These are phyloP conservation scores for Blastocystis sp. DNA, from an alignment of 352 stramenopile genomes.

Conservation along the genomic window DNA sequence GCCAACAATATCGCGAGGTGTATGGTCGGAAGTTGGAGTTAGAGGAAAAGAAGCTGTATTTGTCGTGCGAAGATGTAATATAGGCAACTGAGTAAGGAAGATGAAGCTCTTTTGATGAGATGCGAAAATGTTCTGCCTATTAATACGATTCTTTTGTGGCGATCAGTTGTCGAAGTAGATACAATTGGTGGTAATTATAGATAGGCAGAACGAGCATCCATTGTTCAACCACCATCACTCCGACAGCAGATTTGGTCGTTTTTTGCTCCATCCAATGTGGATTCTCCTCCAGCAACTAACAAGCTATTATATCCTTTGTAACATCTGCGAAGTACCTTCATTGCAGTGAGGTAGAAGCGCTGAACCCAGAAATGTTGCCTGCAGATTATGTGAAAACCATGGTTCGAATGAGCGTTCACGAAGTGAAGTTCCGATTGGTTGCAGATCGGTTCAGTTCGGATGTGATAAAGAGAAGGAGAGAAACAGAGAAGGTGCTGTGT, in stretches of 20 bases:
- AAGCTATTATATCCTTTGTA: not conserved
- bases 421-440: slow-evolving; percentile 31
- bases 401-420: not conserved
- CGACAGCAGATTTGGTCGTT: slow-evolving; percentile 28
- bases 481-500: not conserved
- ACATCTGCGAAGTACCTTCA: not conserved
- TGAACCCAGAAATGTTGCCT: not conserved
- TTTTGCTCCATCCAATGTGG: not conserved
- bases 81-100: not conserved
- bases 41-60: not conserved
- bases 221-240: not conserved
- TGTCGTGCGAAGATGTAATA: not conserved
- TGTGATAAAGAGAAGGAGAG: not conserved
- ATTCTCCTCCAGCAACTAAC: not conserved
- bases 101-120: not conserved
- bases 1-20: not conserved
- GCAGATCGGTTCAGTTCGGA: not conserved
- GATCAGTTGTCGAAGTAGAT: not conserved
- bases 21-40: not conserved
- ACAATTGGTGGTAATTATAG: not conserved
- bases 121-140: slow-evolving; percentile 44
- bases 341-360: not conserved
- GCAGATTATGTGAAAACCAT: slow-evolving; percentile 37
- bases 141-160: slow-evolving; percentile 17
- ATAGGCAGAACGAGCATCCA: not conserved